Base-by-base conservation (phyloP, 345 rosid species). In the Hibiscus tridactylites region DNA sequence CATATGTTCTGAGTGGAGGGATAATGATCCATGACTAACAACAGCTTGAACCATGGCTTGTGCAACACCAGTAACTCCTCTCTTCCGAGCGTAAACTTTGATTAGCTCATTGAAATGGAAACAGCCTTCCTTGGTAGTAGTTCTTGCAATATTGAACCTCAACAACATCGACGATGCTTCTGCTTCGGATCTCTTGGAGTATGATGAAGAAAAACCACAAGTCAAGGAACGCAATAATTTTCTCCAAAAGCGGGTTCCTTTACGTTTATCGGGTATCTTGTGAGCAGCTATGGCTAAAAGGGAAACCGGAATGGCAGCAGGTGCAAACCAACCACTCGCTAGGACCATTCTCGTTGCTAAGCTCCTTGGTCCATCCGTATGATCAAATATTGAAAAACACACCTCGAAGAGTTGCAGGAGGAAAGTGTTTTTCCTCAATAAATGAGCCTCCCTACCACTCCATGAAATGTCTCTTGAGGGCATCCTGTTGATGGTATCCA, bases 331-430 rank as follows among this genome's bases (percentile, higher is more conserved):
- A 33, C 92, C 89, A 59, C 98, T 85, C 4, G 86, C 96, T 71
- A 81, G 89, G 58, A 88, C 94, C 98, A 95, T 95, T 73, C 94
- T 84, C 4, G 90, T 87, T n/a, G 99, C 97, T 71, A 95, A 79
- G 89, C 98, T 90, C 75, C 91, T 80, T 0, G 90, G 94, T 59
- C 97, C 89, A 54, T 95, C 96, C 0, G 94, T 94, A 44, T 95
- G 99, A 77, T 92, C 98, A 59, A 92, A 95, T 70, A 95, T 89
- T 4, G 98, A 92, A 84, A 95, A 92, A 71, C 99, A 95, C 15
- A 90, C 98, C 85, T 95, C 98, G 56, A 95, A 78, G 68, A 95
- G 91, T 74, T 92, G 99, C 76, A 90, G 70, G 26, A 95, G 80
- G 83, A 89, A 91, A 78, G 50, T 65, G 71, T 79, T 90, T 80